Evolutionary conservation across 1,284 basidiomycete species (phyloP).

Genomic region (Neotropicomus parvogracilis): DNA sequence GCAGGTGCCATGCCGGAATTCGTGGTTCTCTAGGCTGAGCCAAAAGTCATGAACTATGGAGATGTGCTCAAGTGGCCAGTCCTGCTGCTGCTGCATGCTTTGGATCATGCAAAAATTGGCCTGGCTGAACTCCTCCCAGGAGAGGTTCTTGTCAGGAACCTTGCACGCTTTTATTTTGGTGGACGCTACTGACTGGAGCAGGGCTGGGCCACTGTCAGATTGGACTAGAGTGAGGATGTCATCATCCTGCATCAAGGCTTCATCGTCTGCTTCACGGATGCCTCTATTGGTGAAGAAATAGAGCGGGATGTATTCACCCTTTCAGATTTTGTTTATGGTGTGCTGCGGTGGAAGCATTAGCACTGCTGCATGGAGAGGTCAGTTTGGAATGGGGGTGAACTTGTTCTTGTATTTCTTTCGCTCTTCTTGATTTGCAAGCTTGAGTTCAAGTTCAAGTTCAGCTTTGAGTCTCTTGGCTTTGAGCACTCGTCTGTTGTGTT

Average conservation of each 20-base stretch:
- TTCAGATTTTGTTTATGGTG: background rate
- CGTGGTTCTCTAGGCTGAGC: background rate
- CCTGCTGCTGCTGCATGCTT: background rate
- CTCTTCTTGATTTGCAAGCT: background rate
- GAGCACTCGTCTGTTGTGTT: background rate
- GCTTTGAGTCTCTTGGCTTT: too few species aligned
- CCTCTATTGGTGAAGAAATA: background rate
- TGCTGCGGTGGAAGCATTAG: background rate
- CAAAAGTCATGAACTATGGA: background rate
- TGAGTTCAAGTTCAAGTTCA: background rate
- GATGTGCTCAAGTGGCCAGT: background rate
- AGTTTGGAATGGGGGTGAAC: background rate
- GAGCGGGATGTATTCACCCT: background rate
- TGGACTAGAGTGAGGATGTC: background rate
- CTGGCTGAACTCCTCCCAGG: background rate
- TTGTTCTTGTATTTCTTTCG: background rate
- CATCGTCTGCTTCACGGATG: background rate
- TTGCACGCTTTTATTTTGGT: background rate
- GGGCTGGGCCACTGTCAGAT: background rate
- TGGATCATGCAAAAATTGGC: background rate
- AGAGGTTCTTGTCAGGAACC: background rate
- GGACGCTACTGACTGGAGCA: background rate
- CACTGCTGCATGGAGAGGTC: rapidly evolving
- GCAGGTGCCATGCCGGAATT: background rate
- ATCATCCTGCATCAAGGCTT: background rate